Base-by-base conservation (phyloP, 441 rosid genomes). In the Pelargonium fulgidum region DNA sequence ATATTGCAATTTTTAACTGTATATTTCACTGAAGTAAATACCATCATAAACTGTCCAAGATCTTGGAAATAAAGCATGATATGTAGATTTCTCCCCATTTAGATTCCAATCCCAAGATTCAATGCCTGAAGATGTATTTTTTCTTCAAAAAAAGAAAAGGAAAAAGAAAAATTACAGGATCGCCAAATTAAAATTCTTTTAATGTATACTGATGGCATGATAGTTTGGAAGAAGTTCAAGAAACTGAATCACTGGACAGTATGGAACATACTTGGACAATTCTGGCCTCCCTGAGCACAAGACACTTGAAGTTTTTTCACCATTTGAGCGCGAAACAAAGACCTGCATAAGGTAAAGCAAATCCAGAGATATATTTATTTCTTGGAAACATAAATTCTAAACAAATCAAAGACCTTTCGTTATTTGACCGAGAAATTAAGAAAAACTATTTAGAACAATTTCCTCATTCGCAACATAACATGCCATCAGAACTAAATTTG, bases 91-190 rank as follows among this genome's bases (percentile, higher is more conserved):
- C 16, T 79, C 72, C n/a, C 78, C 82, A 20, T 69, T 73, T 78
- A 79, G 73, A 62, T 79, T 79, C 82, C 82, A 79, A 48, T 79
- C 78, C 82, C 82, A 79, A 50, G 66, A 76, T 56, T 76, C 76
- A 44, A 77, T 73, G 74, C 82, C 82, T 10, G 79, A 79, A 65
- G 62, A 33, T 52, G 67, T 44, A 19, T 9, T 58, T 22, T 7
- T 9, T 72, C 81, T 79, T 66, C 47, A 58, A 29, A 24, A 26
- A 26, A 26, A 26, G 33, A 26, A 26, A 29, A 29, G 3, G 4
- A 29, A 29, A 29, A 29, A 29, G 4, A 72, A 12, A 68, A 76
- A 47, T 68, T 19, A 47, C 11, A 42, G 62, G 41, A 42, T 14
- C 54, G 36, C 20, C 65, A 45, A 48, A 58, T 33, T 17, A n/a